Conservation (phyloP, 164 flowering plant species). For the Echeveria elegans region DNA sequence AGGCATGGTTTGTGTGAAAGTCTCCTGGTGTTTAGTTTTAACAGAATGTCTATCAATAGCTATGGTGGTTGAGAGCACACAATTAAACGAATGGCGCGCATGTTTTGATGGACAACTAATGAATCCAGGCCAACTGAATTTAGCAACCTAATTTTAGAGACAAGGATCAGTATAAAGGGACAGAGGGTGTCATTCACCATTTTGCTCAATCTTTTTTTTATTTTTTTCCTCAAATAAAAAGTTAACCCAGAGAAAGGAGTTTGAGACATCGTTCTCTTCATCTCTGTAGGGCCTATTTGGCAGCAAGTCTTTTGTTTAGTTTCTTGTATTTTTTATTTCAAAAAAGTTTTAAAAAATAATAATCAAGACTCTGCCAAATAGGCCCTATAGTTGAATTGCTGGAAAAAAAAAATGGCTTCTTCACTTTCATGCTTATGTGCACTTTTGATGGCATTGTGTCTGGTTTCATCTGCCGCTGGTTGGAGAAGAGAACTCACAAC, state of each 20-base stretch:
- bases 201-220: no score
- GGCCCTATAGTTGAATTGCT: not conserved
- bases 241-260: not conserved
- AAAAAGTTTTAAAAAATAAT: not conserved
- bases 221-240: no score
- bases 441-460: not conserved
- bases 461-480: not conserved
- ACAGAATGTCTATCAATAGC: no score
- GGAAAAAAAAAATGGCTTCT: not conserved
- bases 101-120: no score
- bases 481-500: conserved; percentile 29
- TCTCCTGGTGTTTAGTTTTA: no score
- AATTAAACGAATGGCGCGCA: no score
- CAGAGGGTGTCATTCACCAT: no score
- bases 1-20: no score
- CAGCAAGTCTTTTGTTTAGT: not conserved
- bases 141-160: no score
- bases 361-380: not conserved
- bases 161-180: no score
- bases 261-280: not conserved
- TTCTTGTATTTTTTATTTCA: not conserved
- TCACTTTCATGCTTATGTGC: not conserved
- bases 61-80: no score
- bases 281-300: conserved; percentile 5
- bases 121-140: no score